Base-by-base conservation (phyloP, 2,329 filamentous ascomycete species). In the Eurotiales sp. region DNA sequence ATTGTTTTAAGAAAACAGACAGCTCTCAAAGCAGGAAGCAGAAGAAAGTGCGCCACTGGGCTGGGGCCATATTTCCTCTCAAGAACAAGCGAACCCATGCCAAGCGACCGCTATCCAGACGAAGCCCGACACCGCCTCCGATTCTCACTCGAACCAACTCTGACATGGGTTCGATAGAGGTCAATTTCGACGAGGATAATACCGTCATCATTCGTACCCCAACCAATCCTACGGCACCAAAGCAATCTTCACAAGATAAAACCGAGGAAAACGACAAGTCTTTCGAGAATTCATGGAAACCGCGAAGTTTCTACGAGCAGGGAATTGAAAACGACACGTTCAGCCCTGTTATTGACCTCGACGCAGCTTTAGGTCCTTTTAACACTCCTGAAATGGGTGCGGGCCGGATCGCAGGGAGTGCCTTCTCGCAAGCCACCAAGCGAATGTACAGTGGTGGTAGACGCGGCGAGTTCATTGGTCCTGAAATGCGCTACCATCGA, bases 321-420 rank as follows among this genome's bases (percentile, higher is more conserved):
- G 64, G 47, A 34, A 55, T 63, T 2, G 77, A 82, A 8, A 82
- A 85, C 42, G 88, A 95, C 53, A 68, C 81, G 3, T 79, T 85
- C 47, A 88, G 84, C 62, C 85, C 88, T 7, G 86, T 96, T 68
- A 95, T 99, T 56, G 93, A 99, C 67, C 75, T 99, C 37, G 93
- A 99, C 71, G 92, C 91, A 15, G 93, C 92, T 22, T 78, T 97
- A 1, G 91, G 90, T 1, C 90, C 92, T 0, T 95, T 96, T 69
- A 93, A 95, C 61, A 95, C 90, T 0, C 72, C 73, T 7, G 72
- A 72, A 46, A 70, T 71, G 60, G 64, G 66, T n/a, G 60, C 64
- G 15, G 58, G 62, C 19, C 59, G 58, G 30, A 57, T 60, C 52
- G 55, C 63, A 3, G 59, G 62, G 21, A 71, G 65, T 50, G 65